Evolutionary conservation across 2,329 filamentous ascomycete genomes (phyloP), one percentile per base, ranked within the genome.

Genomic region (Cytospora chrysosperma): DNA sequence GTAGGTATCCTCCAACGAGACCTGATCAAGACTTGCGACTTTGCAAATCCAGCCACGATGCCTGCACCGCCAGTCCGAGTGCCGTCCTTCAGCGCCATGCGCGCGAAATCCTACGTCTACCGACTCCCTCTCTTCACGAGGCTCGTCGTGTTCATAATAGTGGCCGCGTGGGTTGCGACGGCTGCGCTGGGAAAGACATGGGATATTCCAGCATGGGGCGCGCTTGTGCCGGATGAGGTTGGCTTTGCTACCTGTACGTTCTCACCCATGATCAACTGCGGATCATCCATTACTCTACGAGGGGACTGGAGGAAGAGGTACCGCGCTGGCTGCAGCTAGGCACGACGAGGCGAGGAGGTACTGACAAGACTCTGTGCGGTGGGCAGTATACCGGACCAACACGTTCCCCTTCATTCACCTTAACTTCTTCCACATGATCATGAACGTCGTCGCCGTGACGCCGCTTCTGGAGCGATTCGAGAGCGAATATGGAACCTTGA

Each of bases 401-500:
- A 96, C 94, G 0, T 99, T 92, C 73, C 92, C 93, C 0, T 81
- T 99, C 62, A 87, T 97, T 65, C 95, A 99, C 74, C 76, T 87
- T 52, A 90, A 89, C 70, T 83, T 96, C 74, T 80, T 97, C 70
- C 95, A 98, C 76, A 83, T 89, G 66, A 72, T 93, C 59, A 79
- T 96, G 72, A 97, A 98, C 76, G 75, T 92, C 27, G 59, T 96
- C 67, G 91, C 92, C 26, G 75, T 98, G 67, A 88, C 89, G 47
- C 95, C 95, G n/a, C 81, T 99, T 58, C 79, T 99, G 75, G 94
- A 97, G 77, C 86, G 93, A 66, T 99, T 98, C 76, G 95, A 99
- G 79, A 85, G 86, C 67, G 94, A 97, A 75, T 88, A 96, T 75
- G 95, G 95, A 59, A 98, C 94, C 9, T 80, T 98, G 72, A 92